Base-by-base conservation (phyloP, 345 rosid species). In the rapeseed (Brassica napus) region DNA sequence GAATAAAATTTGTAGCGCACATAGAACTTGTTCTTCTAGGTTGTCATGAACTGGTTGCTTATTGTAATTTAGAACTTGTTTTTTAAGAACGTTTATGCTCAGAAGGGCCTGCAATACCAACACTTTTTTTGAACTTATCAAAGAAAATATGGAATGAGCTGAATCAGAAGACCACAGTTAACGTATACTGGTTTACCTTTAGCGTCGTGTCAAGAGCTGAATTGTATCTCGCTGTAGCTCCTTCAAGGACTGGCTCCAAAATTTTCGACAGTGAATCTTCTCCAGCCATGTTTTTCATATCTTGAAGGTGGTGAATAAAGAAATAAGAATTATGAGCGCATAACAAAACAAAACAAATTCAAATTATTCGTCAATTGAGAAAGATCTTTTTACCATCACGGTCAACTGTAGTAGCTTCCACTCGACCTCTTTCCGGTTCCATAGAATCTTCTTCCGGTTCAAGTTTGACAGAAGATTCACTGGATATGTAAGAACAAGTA, bases 81-180 rank as follows among this genome's bases (percentile, higher is more conserved):
- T 37, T 26, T 8, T 57, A 69, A 79, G 47, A 74, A 68, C 26
- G 6, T 52, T 68, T 49, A 68, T 52, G 47, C 62, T 74, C 49
- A 52, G 6, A 32, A 79, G 79, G 37, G 59, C 59, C 59, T 54
- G 59, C 9, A 54, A 0, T 54, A 73, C 5, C 59, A 73, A 7
- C 39, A 28, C 5, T 23, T 4, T 30, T 60, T 26, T 28, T 14
- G 67, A 73, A 3, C 1, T 62, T 24, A 62, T 24, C 10, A 0
- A 39, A 39, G 14, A 39, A 39, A 2, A 23, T 58, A 62, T n/a
- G 32, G 21, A 73, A 61, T 26, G 42, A 31, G 42, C 23, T 31
- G 39, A 35, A 44, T 44, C 54, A 11, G 57, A 49, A 49, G 57
- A 49, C 18, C 1, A 12, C 54, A 47, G 49, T 42, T 42, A 8